Evolutionary conservation across 345 rosid genomes (phyloP), one percentile per base, ranked within the genome.

Genomic region (Hypericum perforatum): DNA sequence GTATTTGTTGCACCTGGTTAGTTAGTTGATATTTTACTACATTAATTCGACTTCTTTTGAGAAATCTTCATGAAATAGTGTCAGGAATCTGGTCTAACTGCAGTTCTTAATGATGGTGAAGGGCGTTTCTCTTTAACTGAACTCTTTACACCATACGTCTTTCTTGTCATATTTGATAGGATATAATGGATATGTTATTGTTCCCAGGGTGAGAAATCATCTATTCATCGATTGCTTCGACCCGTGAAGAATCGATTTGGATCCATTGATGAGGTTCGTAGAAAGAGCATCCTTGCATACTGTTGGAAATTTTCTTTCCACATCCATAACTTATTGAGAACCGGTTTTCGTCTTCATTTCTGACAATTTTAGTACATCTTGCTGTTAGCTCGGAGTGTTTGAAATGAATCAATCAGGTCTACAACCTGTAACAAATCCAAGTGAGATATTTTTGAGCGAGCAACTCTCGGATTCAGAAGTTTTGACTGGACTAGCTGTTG

Each of bases 211-310:
- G 97, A 90, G 68, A 89, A 86, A 68, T 71, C 63, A 63, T 78
- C 89, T 12, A 58, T 94, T 11, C 84, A 84, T 76, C 95, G 96
- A 54, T 68, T 90, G 75, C 96, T 90, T 74, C 84, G 96, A 63
- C 72, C 97, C 10, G 89, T 81, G 67, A 90, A 90, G 80, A 90
- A 90, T 66, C 94, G 97, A 41, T 90, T 80, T 69, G 97, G 97
- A 46, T 86, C 91, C 50, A 81, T 83, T 2, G 95, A 91, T 69
- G 98, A 91, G 85, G 97, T 90, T 56, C 61, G 72, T 43, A 13
- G 9, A 50, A 55, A 41, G 43, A 13, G 11, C 56, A 45, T 52
- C 44, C 14, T 9, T 60, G 37, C 22, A 8, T 22, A 22, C 32
- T 22, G 32, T 22, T 1, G 32, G 4, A 22, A 22, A 22, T 22